These are phyloP conservation scores for Aspergillus sergii DNA, from an alignment of 2,329 filamentous ascomycete species.

Conservation along the genomic window DNA sequence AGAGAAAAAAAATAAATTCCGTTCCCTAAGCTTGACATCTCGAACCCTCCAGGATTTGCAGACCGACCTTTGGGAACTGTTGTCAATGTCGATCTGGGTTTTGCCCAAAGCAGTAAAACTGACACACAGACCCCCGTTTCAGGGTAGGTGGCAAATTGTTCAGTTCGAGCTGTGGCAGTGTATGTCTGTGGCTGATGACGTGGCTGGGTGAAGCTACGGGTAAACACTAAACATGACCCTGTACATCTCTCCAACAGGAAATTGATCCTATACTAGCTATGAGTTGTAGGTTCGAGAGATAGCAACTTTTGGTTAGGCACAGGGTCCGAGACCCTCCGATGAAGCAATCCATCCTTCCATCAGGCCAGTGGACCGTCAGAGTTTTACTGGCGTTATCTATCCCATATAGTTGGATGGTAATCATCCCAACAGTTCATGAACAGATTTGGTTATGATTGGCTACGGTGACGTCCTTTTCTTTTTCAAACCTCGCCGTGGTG, in stretches of 20 bases:
- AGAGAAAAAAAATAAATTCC: background rate
- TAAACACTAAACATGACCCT: background rate
- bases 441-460: too few relatives aligned
- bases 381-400: background rate
- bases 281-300: background rate
- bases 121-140: background rate
- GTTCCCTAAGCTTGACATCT: background rate
- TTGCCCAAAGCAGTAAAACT: too few relatives aligned
- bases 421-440: too few relatives aligned
- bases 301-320: background rate
- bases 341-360: background rate
- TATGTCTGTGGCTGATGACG: background rate
- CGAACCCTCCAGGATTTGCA: background rate
- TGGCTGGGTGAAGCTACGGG: background rate
- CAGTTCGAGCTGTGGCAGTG: background rate
- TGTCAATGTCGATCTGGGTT: background rate
- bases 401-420: too few relatives aligned
- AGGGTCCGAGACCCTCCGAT: background rate
- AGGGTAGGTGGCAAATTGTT: background rate
- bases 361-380: background rate
- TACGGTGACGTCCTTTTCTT: too few relatives aligned
- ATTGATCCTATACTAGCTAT: background rate
- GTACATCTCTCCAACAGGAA: background rate
- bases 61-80: background rate
- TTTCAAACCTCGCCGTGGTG: too few relatives aligned